phyloP scores from a whole-genome alignment of 352 stramenopile genomes.

The Aphanomyces invadans region DNA sequence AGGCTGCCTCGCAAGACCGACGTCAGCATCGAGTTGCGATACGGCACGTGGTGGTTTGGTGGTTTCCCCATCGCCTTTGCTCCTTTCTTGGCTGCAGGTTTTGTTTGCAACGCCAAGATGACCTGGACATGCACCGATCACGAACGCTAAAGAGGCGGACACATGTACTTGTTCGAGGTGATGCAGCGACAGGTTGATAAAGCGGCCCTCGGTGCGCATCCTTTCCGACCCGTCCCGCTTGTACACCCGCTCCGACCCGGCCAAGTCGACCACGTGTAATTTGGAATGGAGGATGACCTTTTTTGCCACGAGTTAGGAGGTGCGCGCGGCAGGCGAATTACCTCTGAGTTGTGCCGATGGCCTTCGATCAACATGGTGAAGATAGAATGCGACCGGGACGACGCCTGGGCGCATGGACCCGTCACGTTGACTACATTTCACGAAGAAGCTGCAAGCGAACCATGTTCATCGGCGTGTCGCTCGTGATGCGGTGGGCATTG shows the following conservation, averaged over 20 bases:
- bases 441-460: conserved; percentile 17
- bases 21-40: conserved; percentile 96
- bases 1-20: conserved; percentile 91
- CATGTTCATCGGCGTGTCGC: conserved; percentile 95
- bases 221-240: conserved; percentile 87
- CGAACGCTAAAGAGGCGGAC: too few relatives aligned
- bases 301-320: neutral
- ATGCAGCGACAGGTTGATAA: conserved; percentile 94
- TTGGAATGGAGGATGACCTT: conserved; percentile 75
- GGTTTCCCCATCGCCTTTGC: conserved; percentile 26
- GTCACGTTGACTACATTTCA: too few relatives aligned
- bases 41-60: conserved; percentile 82
- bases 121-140: too few relatives aligned
- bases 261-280: conserved; percentile 92
- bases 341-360: conserved; percentile 55
- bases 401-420: conserved; percentile 2
- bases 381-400: conserved; percentile 87
- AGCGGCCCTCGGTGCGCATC: conserved; percentile 89
- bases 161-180: conserved; percentile 89
- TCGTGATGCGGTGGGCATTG: conserved; percentile 94
- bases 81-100: conserved; percentile 27
- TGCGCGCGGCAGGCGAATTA: too few relatives aligned
- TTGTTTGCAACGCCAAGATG: conserved; percentile 89
- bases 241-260: conserved; percentile 94
- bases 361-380: conserved; percentile 92